Conservation (phyloP, 1,139 yeast genomes). For the Pichia sp. region DNA sequence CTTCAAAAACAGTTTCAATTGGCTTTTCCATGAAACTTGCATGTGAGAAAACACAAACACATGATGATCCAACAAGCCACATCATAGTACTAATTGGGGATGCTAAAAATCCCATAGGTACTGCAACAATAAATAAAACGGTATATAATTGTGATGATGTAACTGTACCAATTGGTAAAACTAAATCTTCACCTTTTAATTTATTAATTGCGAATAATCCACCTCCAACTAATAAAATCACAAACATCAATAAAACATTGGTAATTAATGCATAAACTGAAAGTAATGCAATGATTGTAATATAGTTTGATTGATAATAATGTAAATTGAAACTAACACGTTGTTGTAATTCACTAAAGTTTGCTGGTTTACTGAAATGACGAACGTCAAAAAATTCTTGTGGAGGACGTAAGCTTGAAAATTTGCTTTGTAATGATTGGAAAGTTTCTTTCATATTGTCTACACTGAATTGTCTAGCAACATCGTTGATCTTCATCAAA, state of each 20-base stretch:
- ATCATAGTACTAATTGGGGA: conserved; percentile 88
- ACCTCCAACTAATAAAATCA: conserved; percentile 56
- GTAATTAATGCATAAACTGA: conserved; percentile 71
- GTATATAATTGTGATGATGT: conserved; percentile 86
- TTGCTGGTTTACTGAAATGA: conserved; percentile 83
- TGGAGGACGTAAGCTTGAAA: conserved; percentile 76
- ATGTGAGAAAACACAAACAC: conserved; percentile 80
- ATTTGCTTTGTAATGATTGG: conserved; percentile 47
- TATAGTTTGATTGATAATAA: conserved; percentile 83
- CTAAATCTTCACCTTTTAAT: conserved; percentile 76
- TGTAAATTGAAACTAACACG: conserved; percentile 82
- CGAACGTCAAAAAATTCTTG: conserved; percentile 91
- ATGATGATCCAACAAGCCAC: conserved; percentile 96
- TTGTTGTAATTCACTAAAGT: conserved; percentile 83
- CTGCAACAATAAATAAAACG: conserved; percentile 65
- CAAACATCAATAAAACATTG: conserved; percentile 77
- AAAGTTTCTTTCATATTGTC: conserved; percentile 28
- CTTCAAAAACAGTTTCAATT: conserved; percentile 94
- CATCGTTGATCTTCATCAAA: conserved; percentile 3
- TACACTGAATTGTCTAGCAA: conserved; percentile 26
- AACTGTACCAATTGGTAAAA: conserved; percentile 58
- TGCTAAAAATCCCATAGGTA: conserved; percentile 89
- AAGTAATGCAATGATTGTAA: conserved; percentile 64
- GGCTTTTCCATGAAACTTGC: conserved; percentile 96
- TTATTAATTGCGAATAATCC: conserved; percentile 76